Base-by-base conservation (phyloP, 2,329 filamentous ascomycete species). In the Fusarium mundagurra region DNA sequence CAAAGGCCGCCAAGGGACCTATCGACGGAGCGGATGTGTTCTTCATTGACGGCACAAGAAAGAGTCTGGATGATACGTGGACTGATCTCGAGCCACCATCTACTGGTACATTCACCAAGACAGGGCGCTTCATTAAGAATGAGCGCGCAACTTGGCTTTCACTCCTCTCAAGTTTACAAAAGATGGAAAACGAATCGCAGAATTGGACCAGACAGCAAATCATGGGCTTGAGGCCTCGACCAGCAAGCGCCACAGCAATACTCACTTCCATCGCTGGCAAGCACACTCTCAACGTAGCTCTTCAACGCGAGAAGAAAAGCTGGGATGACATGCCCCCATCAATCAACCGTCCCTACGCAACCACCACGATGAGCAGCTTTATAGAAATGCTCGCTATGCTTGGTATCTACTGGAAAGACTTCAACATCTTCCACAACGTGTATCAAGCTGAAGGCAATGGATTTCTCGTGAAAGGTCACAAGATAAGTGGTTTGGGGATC, bases 161-260 rank as follows among this genome's bases (percentile, higher is more conserved):
- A 0, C 36, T 70, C 1, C 7, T 70, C 0, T 70, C 67, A 1
- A 70, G 60, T 6, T n/a, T 70, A 2, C 67, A 70, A 20, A 70
- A 66, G 43, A 70, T 70, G 67, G 67, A 70, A 4, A 70, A 60
- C 1, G 51, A 70, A 4, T 70, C 67, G 2, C 67, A 65, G 9
- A 70, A 70, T 17, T 70, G 67, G 67, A 70, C 67, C 1, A 44
- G 67, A 6, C 67, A 70, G 3, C 67, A 70, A 9, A 70, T 70
- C 45, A 70, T 70, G 66, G 10, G 66, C 7, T 24, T 70, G 1
- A 27, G 60, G 12, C 67, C 67, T 2, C 51, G 67, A 3, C 67
- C 67, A 39, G 18, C 60, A 2, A 65, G 66, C 1, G 60, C 66
- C 0, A 51, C 67, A 34, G 67, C 67, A 1, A 70, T 70, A 17